Conservation (phyloP, 2,329 filamentous ascomycete genomes). For the Aspergillus versicolor region DNA sequence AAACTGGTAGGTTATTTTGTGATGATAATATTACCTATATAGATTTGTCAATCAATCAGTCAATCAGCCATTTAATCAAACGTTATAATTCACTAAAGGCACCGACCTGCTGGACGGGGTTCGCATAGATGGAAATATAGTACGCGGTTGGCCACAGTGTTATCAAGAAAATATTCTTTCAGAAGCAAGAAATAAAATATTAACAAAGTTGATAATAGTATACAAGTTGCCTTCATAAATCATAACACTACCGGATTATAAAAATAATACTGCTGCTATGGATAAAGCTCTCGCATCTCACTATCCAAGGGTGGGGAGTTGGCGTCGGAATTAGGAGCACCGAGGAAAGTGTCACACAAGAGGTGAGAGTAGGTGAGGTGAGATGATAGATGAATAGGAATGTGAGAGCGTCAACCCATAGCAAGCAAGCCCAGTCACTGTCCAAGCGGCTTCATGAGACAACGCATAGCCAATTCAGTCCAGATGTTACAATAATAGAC, state of each 20-base stretch:
- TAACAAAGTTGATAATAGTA: conserved; percentile 11
- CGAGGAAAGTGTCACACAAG: no score
- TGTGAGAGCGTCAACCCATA: conserved; percentile 6
- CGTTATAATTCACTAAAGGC: no score
- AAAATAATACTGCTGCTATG: conserved; percentile 20
- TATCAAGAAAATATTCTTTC: background rate
- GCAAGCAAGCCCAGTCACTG: conserved; percentile 4
- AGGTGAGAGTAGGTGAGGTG: background rate
- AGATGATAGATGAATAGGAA: background rate
- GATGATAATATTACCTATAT: no score
- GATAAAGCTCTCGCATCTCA: conserved; percentile 9
- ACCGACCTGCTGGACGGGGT: no score
- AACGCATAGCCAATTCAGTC: background rate
- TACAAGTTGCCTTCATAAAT: conserved; percentile 22
- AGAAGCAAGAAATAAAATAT: conserved; percentile 1
- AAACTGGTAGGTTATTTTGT: no score
- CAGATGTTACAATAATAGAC: background rate
- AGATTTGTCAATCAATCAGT: no score
- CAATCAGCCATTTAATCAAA: no score
- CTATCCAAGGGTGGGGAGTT: conserved; percentile 2
- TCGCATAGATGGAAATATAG: no score
- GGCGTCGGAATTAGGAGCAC: background rate
- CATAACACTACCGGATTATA: conserved; percentile 23
- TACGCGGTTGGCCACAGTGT: no score
- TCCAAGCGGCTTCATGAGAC: background rate